Conservation (phyloP, 345 rosid genomes). For the Populus simonii region DNA sequence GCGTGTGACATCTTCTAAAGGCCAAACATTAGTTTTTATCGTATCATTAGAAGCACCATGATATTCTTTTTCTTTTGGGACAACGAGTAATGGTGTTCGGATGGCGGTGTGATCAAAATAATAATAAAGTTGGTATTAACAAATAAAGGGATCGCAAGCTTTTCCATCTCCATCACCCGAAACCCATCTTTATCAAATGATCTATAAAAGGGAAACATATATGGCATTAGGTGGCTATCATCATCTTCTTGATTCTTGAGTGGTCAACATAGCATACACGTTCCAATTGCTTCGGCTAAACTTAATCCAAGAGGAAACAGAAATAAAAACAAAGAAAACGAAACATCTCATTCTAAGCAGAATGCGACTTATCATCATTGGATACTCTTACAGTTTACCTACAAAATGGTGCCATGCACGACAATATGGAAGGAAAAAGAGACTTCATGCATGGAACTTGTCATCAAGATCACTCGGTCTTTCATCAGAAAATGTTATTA, state of each 20-base stretch:
- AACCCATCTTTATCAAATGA: constrained; percentile 3
- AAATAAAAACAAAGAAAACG: neutral
- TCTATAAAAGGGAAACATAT: neutral
- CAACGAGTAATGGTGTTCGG: too few relatives aligned
- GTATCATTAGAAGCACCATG: too few relatives aligned
- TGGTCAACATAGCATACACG: neutral
- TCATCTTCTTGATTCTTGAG: neutral
- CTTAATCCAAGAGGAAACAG: neutral
- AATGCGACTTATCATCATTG: neutral
- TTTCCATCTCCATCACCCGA: constrained; percentile 10
- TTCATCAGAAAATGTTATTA: too few relatives aligned
- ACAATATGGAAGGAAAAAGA: neutral
- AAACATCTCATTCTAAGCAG: neutral
- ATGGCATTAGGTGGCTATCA: neutral
- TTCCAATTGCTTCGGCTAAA: neutral
- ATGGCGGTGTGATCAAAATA: too few relatives aligned
- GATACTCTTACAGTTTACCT: neutral
- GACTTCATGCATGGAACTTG: neutral
- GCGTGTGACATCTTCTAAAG: too few relatives aligned
- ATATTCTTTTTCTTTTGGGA: too few relatives aligned
- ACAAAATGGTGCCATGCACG: neutral
- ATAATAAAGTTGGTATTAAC: neutral
- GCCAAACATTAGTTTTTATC: too few relatives aligned
- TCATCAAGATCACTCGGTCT: neutral
- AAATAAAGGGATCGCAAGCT: neutral